These are phyloP conservation scores for Tetracentron sinense DNA, from an alignment of 164 flowering plant genomes.

Conservation along the genomic window DNA sequence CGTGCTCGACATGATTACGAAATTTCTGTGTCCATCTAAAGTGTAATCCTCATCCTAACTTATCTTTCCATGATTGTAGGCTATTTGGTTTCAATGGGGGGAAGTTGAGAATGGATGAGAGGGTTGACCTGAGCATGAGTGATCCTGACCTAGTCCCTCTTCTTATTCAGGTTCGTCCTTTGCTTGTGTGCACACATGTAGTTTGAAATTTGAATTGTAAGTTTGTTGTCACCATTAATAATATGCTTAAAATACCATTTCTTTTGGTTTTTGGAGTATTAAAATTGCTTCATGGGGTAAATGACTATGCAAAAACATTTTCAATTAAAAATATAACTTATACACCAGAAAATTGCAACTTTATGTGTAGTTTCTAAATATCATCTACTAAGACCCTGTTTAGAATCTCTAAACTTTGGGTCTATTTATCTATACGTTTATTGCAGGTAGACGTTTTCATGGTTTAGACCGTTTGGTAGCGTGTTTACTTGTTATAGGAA, in stretches of 20 bases:
- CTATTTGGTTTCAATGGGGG: slow-evolving; percentile 80
- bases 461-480: too few relatives aligned
- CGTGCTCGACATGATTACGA: background rate
- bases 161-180: slow-evolving; percentile 65
- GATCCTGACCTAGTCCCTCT: slow-evolving; percentile 95
- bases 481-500: too few relatives aligned
- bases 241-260: background rate
- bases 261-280: background rate
- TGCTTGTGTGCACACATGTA: background rate
- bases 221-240: slow-evolving; percentile 4
- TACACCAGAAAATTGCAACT: too few relatives aligned
- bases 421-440: too few relatives aligned
- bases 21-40: background rate
- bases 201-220: background rate
- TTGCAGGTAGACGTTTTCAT: too few relatives aligned
- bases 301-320: too few relatives aligned
- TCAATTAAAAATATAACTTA: too few relatives aligned
- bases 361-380: too few relatives aligned
- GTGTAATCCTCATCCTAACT: slow-evolving; percentile 8
- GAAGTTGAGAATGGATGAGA: slow-evolving; percentile 90
- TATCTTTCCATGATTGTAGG: slow-evolving; percentile 36
- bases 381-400: too few relatives aligned
- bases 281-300: too few relatives aligned
- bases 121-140: slow-evolving; percentile 90
- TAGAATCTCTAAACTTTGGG: too few relatives aligned